These are phyloP conservation scores for Trichoderma koningii DNA, from an alignment of 2,329 filamentous ascomycete genomes.

Conservation along the genomic window DNA sequence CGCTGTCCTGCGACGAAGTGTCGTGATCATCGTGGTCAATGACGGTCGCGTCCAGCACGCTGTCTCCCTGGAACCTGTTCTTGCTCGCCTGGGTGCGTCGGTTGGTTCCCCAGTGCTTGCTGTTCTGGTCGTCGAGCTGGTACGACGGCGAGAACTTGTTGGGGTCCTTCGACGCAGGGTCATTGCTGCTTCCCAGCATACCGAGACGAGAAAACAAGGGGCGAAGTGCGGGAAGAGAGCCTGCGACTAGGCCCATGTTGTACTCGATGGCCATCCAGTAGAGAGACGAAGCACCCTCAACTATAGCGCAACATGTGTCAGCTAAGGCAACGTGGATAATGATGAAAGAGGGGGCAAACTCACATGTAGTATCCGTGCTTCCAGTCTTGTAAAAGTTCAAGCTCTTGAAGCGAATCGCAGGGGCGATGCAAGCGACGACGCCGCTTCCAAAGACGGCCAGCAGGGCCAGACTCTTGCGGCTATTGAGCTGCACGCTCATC, in stretches of 20 bases:
- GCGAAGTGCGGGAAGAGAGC: not conserved
- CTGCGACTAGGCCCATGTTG: conserved; percentile 9
- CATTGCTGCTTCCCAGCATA: not conserved
- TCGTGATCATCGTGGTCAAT: not conserved
- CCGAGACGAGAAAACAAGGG: not conserved
- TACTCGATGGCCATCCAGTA: conserved; percentile 19
- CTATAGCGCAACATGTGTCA: not conserved
- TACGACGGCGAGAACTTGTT: conserved; percentile 7
- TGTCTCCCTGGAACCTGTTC: conserved; percentile 12
- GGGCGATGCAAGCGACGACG: conserved; percentile 6
- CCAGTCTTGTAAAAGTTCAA: conserved; percentile 12
- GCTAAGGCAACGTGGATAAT: not conserved
- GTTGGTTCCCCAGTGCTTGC: not conserved
- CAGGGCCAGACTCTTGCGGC: conserved; percentile 5
- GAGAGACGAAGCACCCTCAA: conserved; percentile 7
- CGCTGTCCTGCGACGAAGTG: not conserved
- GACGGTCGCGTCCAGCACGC: not conserved
- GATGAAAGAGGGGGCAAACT: not conserved
- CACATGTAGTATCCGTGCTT: conserved; percentile 10
- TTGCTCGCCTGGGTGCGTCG: conserved; percentile 3
- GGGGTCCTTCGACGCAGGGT: not conserved
- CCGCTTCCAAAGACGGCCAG: conserved; percentile 7
- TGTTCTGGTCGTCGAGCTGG: conserved; percentile 10
- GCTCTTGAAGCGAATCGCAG: conserved; percentile 2
- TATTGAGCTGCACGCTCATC: conserved; percentile 9